Conservation (phyloP, 345 rosid genomes). For the Eucalyptus erythrocorys region DNA sequence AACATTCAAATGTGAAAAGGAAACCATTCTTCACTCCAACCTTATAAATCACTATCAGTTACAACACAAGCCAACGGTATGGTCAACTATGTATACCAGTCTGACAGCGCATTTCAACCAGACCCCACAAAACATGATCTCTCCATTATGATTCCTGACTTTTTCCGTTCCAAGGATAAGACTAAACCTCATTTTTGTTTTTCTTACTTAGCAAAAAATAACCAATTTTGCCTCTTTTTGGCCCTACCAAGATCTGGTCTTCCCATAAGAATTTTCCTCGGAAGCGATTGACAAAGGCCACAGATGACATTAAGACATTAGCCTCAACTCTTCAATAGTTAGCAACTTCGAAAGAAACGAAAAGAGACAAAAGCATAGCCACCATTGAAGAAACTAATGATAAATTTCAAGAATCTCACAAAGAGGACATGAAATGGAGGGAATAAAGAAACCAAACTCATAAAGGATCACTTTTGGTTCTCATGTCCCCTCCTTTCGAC, state of each 20-base stretch:
- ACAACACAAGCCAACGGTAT: background rate
- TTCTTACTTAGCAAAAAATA: background rate
- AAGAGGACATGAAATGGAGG: background rate
- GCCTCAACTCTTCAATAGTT: background rate
- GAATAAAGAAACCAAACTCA: background rate
- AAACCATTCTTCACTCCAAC: background rate
- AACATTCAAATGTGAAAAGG: background rate
- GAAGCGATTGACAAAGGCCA: background rate
- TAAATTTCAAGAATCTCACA: background rate
- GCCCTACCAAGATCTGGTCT: background rate
- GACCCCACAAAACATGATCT: background rate
- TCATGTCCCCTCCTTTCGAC: background rate
- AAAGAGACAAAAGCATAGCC: background rate
- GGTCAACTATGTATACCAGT: background rate
- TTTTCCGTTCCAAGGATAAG: background rate
- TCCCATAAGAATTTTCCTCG: background rate
- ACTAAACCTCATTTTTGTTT: background rate
- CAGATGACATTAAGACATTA: background rate
- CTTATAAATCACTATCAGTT: background rate
- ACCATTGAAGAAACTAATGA: background rate
- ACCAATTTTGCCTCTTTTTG: background rate
- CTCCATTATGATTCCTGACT: background rate
- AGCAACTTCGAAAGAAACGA: background rate
- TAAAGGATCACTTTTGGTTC: background rate
- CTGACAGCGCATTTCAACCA: background rate